Evolutionary conservation across 495 filamentous ascomycete genomes (phyloP), one percentile per base, ranked within the genome.

Genomic region (Xylaria longipes): DNA sequence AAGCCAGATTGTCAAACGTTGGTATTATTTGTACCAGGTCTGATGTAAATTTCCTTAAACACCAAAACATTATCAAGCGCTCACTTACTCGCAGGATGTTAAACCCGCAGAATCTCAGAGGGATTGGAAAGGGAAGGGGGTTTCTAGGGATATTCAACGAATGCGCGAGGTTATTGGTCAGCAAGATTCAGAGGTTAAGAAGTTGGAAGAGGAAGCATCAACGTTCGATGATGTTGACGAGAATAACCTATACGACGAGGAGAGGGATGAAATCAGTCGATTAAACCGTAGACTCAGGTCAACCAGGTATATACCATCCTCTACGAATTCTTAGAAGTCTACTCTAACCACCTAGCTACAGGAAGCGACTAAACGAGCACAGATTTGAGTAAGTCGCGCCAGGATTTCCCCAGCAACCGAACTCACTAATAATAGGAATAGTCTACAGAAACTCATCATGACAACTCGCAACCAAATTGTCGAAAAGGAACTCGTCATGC

Each of bases 1-100:
- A 76, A 35, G 80, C 79, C 0, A 72, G 64, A 22, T 46, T 82
- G 20, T 75, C 76, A 25, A 82, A 82, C n/a, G 72, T 82, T 60
- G 74, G 79, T 39, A 80, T 84, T 39, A 74, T 84, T 45, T 84
- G 81, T 43, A 84, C 82, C 20, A 78, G 71, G 46, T 80, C 82
- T 3, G 82, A 84, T 69, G 80, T 79, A 76, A 73, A 75, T 67
- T 20, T 1, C 17, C 22, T 39, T 3, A 14, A 52, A 25, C 1
- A 65, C 15, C 27, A 39, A 45, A 15, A 25, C 37, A 54, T 29
- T 29, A 17, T 31, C 39, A 45, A 66, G 3, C n/a, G 11, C 41
- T 69, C 56, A 66, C 25, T 37, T 68, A 46, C 61, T 27, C 33
- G 14, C 41, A 81, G 73, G 69, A 79, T 20, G 72, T 77, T 48